Evolutionary conservation across 257 asterid genomes (phyloP), one percentile per base, ranked within the genome.

Genomic region (Solanum sitiens): DNA sequence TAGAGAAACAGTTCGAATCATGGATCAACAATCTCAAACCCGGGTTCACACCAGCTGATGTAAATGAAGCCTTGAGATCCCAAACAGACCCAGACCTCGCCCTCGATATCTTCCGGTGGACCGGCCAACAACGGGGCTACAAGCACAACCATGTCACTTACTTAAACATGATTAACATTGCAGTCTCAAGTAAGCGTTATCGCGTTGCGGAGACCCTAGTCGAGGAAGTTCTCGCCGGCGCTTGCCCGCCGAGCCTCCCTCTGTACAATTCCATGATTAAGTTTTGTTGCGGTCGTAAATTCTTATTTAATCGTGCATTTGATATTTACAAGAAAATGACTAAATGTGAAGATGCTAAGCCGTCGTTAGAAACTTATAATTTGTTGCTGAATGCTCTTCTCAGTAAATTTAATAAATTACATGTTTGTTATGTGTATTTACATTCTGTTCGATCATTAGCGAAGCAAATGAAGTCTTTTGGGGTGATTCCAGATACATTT

Each of bases 61-160:
- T 97, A 68, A 91, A 88, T 79, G 88, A 88, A 32, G 96, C 97
- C 80, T 93, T 97, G 75, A 90, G 59, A 2, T 89, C 96, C 89
- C 98, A 95, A 87, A 73, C 95, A 59, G 98, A 97, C 93, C 97
- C 98, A 23, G 99, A 95, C 90, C 90, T 95, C 33, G 97, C 99
- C 63, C 96, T 95, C 86, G 99, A 95, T 91, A 95, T 97, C 30
- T 97, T 97, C 94, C 97, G 98, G 8, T 97, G 98, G 98, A 95
- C 98, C 1, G 95, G 98, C 44, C 98, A 94, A 90, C 99, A 95
- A 89, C 96, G 98, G 59, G 86, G 91, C 89, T 97, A 94, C 95
- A 97, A 93, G 91, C 99, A 97, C 91, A 89, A 86, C 87, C 91
- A 91, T 84, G 30, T 88, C 84, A 95, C 95, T 79, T 97, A 97